Evolutionary conservation across 2,329 filamentous ascomycete genomes (phyloP).

Genomic region (Fusarium burgessii): DNA sequence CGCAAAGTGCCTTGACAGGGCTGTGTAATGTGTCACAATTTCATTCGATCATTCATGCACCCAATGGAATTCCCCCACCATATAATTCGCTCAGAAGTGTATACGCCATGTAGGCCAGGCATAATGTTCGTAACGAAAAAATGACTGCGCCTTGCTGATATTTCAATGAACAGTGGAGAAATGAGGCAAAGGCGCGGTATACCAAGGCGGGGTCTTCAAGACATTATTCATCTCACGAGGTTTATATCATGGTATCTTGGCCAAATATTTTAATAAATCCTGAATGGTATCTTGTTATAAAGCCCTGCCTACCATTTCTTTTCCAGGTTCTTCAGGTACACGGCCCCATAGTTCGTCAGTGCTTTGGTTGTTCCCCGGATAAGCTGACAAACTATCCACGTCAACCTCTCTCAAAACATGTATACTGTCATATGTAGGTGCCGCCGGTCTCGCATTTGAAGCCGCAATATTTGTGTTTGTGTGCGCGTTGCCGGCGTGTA

Average conservation of each 20-base stretch:
- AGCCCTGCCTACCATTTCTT: not conserved
- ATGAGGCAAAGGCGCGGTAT: too few species aligned
- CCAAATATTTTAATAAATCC: too few species aligned
- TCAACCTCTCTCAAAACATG: slow-evolving; percentile 27
- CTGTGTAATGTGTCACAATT: not conserved
- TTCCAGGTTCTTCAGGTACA: not conserved
- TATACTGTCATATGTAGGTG: slow-evolving; percentile 8
- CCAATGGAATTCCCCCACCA: too few species aligned
- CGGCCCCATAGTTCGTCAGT: slow-evolving; percentile 25
- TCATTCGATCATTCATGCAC: not conserved
- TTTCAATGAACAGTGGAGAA: too few species aligned
- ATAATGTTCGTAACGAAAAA: too few species aligned
- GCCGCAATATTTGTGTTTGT: slow-evolving; percentile 10
- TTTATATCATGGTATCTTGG: too few species aligned
- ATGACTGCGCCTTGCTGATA: too few species aligned
- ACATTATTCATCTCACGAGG: too few species aligned
- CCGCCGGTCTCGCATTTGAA: not conserved
- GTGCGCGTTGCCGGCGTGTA: not conserved
- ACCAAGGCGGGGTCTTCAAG: too few species aligned
- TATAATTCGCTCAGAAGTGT: too few species aligned
- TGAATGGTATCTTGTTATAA: not conserved
- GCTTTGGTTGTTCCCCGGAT: slow-evolving; percentile 13
- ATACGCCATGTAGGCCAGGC: too few species aligned
- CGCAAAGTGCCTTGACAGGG: not conserved
- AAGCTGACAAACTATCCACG: slow-evolving; percentile 20